Conservation (phyloP, 2,329 filamentous ascomycete species). For the Sordariomycetes sp. region DNA sequence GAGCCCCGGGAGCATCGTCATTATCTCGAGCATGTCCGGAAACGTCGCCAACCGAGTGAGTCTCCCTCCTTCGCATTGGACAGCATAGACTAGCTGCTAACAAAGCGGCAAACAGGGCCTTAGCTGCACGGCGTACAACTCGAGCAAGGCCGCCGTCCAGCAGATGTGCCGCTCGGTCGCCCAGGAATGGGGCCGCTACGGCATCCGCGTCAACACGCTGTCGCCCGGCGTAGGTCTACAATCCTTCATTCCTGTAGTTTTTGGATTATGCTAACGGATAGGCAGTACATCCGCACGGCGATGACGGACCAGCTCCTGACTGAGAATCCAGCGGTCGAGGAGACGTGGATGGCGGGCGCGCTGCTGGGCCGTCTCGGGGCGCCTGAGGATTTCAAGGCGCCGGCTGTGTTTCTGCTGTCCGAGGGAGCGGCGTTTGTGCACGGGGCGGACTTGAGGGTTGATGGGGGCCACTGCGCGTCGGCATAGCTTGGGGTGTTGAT, state of each 20-base stretch:
- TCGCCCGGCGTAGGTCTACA: conserved; percentile 42
- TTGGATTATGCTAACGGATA: not conserved
- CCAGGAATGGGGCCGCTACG: conserved; percentile 50
- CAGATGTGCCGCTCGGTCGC: conserved; percentile 50
- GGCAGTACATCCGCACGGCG: conserved; percentile 32
- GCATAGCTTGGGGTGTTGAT: conserved; percentile 10
- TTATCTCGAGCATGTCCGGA: conserved; percentile 38
- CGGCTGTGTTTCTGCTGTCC: conserved; percentile 44
- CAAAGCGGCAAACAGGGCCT: conserved; percentile 29
- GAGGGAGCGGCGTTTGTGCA: conserved; percentile 49
- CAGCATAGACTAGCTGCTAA: conserved; percentile 13
- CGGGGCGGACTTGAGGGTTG: conserved; percentile 42
- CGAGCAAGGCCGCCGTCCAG: conserved; percentile 50
- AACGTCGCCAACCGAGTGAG: conserved; percentile 30
- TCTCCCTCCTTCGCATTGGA: conserved; percentile 11
- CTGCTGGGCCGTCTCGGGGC: conserved; percentile 41
- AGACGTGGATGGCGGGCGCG: conserved; percentile 40
- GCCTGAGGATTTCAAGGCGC: conserved; percentile 47
- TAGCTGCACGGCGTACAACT: conserved; percentile 53
- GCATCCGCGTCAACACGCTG: conserved; percentile 56
- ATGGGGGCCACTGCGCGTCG: conserved; percentile 41
- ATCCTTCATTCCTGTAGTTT: not conserved
- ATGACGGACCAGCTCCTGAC: conserved; percentile 33
- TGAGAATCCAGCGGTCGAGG: conserved; percentile 36
- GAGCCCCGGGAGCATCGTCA: conserved; percentile 32